These are phyloP conservation scores for Apiotrichum porosum DNA, from an alignment of 1,284 basidiomycete species.

Conservation along the genomic window DNA sequence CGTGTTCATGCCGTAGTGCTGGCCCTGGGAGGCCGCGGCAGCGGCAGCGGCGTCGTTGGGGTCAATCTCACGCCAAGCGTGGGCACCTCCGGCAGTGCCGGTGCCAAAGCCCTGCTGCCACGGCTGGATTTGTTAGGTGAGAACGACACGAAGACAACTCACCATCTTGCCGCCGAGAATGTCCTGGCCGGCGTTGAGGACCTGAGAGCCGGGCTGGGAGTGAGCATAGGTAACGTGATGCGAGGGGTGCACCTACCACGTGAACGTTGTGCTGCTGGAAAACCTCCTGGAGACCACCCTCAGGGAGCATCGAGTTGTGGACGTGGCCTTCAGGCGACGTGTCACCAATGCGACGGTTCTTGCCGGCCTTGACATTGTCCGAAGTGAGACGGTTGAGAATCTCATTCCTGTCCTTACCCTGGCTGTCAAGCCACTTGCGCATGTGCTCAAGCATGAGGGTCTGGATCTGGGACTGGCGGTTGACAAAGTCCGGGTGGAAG, in stretches of 20 bases:
- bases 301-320: constrained; percentile 39
- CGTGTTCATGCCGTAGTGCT: background rate
- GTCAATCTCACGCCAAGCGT: constrained; percentile 45
- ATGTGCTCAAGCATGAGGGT: constrained; percentile 62
- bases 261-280: constrained; percentile 46
- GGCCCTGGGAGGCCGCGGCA: background rate
- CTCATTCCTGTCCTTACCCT: constrained; percentile 56
- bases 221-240: background rate
- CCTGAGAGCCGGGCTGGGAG: constrained; percentile 25
- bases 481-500: constrained; percentile 84
- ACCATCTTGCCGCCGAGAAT: constrained; percentile 45
- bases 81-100: constrained; percentile 26
- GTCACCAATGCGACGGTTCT: constrained; percentile 60
- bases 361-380: constrained; percentile 63
- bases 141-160: constrained; percentile 6
- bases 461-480: constrained; percentile 63
- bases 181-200: constrained; percentile 47
- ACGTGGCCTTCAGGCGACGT: constrained; percentile 36
- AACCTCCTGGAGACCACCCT: constrained; percentile 46
- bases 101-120: constrained; percentile 47
- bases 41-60: background rate
- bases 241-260: constrained; percentile 29
- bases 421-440: constrained; percentile 54
- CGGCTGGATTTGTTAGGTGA: constrained; percentile 28
- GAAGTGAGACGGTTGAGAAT: constrained; percentile 61